Evolutionary conservation across 768 basidiomycete genomes (phyloP).

Genomic region (Termitomyces sp.): DNA sequence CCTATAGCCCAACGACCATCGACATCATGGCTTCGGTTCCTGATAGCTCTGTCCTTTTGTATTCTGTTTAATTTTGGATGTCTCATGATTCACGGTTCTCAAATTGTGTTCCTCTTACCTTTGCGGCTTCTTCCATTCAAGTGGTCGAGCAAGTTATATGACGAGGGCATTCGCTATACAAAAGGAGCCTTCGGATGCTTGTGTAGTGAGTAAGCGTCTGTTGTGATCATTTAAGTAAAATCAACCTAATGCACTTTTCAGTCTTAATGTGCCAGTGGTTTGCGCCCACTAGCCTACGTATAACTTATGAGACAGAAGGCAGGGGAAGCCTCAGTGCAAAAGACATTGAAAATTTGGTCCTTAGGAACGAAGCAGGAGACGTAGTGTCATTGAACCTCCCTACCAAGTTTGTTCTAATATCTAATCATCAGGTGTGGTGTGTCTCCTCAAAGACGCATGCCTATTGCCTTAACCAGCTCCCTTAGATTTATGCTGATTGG

Average conservation of each 20-base stretch:
- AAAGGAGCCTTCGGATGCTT: constrained; percentile 81
- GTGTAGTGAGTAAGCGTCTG: constrained; percentile 48
- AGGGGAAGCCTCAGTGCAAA: constrained; percentile 58
- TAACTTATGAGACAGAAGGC: constrained; percentile 74
- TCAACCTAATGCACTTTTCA: constrained; percentile 21
- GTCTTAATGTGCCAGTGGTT: constrained; percentile 83
- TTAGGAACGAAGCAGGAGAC: constrained; percentile 53
- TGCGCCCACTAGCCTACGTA: constrained; percentile 65
- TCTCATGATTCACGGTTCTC: constrained; percentile 67
- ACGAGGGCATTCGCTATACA: constrained; percentile 70
- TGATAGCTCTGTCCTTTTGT: constrained; percentile 49
- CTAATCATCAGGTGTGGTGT: constrained; percentile 83
- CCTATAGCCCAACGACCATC: constrained; percentile 53
- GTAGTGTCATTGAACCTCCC: constrained; percentile 67
- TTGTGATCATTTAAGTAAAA: neutral
- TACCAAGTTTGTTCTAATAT: constrained; percentile 76
- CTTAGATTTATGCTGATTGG: constrained; percentile 76
- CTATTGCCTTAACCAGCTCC: neutral
- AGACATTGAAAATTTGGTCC: constrained; percentile 55
- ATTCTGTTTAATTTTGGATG: constrained; percentile 61
- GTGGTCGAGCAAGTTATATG: constrained; percentile 53
- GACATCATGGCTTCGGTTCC: constrained; percentile 47
- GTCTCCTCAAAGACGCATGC: neutral
- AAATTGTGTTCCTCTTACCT: constrained; percentile 69
- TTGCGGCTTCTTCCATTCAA: constrained; percentile 61